Evolutionary conservation across 352 stramenopile species (phyloP), one percentile per base, ranked within the genome.

Genomic region (Globisporangium canariense): DNA sequence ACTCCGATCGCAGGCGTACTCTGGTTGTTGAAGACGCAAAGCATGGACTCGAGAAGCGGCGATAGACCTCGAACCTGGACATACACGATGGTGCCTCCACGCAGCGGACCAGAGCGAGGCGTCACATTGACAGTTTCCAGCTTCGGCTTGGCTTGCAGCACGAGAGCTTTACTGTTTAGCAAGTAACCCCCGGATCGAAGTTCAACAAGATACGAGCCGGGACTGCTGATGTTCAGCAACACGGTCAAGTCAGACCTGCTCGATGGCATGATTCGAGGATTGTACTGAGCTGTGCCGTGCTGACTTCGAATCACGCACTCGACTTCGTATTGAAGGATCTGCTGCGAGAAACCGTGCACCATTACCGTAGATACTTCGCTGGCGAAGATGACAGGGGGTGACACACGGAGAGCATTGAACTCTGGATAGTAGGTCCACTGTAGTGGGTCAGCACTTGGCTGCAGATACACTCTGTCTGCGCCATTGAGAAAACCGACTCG

Each of bases 41-140:
- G 13, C 7, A 83, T 32, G 14, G 72, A 45, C n/a, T 68, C 53
- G 1, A 41, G 16, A 6, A 66, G 11, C 3, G 62, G 38, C 3
- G 58, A 43, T 2, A 40, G 4, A 18, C 36, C 47, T 50, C 67
- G 59, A 25, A 76, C 57, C 4, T 64, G 22, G 4, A 75, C n/a
- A 10, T 68, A 32, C 3, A 83, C 64, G 14, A 73, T 28, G 6
- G 74, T 70, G 1, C 69, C 73, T 34, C 73, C 73, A 58, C 71
- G 58, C 28, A 79, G 40, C 0, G 75, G 73, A 0, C 75, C 73
- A 36, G 53, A 56, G 6, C 13, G 43, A 2, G 58, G 58, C 5
- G 11, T 36, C n/a, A 56, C 58, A 14, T 50, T 30, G 1, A 50
- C 7, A 4, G 57, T n/a, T n/a, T 56, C 41, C 11, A 64, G 8